Evolutionary conservation across 2,329 filamentous ascomycete genomes (phyloP).

Genomic region (Fusarium domesticum): DNA sequence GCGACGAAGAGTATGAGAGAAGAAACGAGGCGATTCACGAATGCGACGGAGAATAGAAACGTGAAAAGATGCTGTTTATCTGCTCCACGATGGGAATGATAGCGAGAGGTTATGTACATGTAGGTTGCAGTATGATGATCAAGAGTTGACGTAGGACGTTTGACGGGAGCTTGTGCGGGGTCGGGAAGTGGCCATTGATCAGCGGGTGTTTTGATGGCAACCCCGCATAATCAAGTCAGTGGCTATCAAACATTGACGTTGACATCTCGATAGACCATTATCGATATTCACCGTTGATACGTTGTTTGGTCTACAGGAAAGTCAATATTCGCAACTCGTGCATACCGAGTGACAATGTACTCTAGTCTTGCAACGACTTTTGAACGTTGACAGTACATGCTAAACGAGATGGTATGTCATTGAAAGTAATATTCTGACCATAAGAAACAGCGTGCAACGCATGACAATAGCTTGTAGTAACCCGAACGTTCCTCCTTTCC

Average conservation of each 20-base stretch:
- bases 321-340: too few species aligned
- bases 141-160: constrained; percentile 18
- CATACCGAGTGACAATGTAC: too few species aligned
- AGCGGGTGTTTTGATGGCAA: constrained; percentile 15
- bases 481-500: constrained; percentile 14
- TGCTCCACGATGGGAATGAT: background rate
- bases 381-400: too few species aligned
- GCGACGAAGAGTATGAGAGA: background rate
- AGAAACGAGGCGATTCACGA: background rate
- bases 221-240: constrained; percentile 16
- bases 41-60: background rate
- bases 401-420: background rate
- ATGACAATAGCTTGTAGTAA: constrained; percentile 21
- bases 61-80: background rate
- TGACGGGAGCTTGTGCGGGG: constrained; percentile 26
- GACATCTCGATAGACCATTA: too few species aligned
- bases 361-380: too few species aligned
- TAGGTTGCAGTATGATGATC: constrained; percentile 3
- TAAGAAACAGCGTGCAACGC: constrained; percentile 25
- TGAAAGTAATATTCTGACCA: constrained; percentile 15
- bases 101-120: too few species aligned
- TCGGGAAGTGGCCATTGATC: constrained; percentile 22
- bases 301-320: too few species aligned
- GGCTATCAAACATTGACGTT: too few species aligned
- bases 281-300: too few species aligned